Percentiles rank a stretch among this genome's conserved stretches.
Conservation (phyloP, 2,329 filamentous ascomycete species). For the Pseudopithomyces maydicus region DNA sequence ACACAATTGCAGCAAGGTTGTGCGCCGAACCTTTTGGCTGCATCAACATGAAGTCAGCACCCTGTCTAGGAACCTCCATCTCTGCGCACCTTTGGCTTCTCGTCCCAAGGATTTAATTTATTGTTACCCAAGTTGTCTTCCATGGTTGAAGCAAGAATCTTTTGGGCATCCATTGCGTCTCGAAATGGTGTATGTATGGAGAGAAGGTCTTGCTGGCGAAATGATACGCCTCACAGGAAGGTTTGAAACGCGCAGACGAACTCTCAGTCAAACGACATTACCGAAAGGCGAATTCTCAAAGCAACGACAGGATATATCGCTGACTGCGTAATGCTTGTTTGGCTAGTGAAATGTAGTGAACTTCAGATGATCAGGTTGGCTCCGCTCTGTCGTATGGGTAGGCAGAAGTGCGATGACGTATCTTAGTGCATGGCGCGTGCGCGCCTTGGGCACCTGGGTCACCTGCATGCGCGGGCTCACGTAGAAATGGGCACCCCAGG, state of each 20-base stretch:
- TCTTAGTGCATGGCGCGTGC: not conserved
- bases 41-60: conserved; percentile 11
- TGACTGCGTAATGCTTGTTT: not conserved
- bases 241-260: conserved; percentile 1
- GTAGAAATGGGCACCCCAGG: not conserved
- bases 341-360: not conserved
- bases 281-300: not conserved
- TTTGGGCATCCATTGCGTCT: conserved; percentile 11
- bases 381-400: not conserved
- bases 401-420: not conserved
- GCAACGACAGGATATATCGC: not conserved
- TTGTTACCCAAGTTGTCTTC: not conserved
- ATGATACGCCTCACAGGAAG: not conserved
- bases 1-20: conserved; percentile 33
- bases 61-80: not conserved
- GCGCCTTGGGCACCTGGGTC: not conserved
- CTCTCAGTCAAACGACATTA: conserved; percentile 1
- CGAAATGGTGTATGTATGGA: not conserved
- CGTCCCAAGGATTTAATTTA: conserved; percentile 12
- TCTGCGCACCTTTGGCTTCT: conserved; percentile 16
- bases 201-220: not conserved
- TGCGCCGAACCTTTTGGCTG: conserved; percentile 40
- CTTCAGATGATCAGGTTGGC: too few relatives aligned
- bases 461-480: not conserved
- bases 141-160: conserved; percentile 1